Conservation (phyloP, 306 rosid species). For the Calophaca sinica region DNA sequence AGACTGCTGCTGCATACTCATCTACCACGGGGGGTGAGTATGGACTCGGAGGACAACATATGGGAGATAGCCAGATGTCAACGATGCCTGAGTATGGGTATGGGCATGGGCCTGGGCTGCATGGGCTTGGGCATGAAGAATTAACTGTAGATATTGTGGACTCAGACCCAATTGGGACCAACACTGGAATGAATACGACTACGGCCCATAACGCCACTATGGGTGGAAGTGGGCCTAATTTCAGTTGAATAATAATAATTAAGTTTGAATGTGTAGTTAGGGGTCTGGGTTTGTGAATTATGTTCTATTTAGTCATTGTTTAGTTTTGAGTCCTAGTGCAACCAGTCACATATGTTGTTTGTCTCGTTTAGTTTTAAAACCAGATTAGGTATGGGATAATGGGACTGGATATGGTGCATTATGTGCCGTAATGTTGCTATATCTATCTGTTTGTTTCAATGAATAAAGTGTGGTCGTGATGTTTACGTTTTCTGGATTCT, state of each 20-base stretch:
- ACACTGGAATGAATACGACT: constrained; percentile 46
- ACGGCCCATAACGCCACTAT: constrained; percentile 34
- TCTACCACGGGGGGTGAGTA: too few species aligned
- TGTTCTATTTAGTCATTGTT: not conserved
- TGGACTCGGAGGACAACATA: constrained; percentile 50
- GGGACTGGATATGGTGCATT: not conserved
- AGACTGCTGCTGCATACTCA: too few species aligned
- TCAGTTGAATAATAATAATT: constrained; percentile 13
- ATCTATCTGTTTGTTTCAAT: not conserved
- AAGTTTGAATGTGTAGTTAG: not conserved
- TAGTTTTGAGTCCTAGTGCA: not conserved
- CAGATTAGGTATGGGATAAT: too few species aligned
- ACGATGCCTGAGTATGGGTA: too few species aligned
- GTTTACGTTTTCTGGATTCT: not conserved
- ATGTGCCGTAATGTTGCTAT: not conserved
- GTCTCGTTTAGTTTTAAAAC: constrained; percentile 2
- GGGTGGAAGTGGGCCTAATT: constrained; percentile 44
- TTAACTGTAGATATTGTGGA: constrained; percentile 45
- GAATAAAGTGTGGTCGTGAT: constrained; percentile 17
- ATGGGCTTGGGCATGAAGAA: constrained; percentile 39
- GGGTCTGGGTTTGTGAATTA: not conserved
- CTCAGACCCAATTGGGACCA: constrained; percentile 46
- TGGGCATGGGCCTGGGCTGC: too few species aligned
- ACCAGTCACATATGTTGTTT: not conserved
- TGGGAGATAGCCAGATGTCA: constrained; percentile 54